A percentile compares a stretch with the other conserved stretches of the same genome.
Conservation (phyloP, 805 yeast species). For the Zygoascus tannicola region DNA sequence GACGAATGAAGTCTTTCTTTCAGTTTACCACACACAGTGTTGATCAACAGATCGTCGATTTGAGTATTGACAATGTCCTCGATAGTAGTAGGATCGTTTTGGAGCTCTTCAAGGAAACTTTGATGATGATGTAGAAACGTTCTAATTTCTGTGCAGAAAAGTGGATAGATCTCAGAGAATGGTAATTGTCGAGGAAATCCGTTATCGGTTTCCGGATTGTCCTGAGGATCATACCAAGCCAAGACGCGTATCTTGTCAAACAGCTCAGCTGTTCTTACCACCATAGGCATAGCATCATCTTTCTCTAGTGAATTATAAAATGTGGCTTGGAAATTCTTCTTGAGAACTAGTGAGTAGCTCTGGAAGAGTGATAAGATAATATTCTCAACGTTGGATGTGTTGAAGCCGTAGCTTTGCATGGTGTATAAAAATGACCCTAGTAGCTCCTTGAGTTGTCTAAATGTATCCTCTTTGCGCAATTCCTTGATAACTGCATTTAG, state of each 20-base stretch:
- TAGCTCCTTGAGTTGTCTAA: conserved; percentile 48
- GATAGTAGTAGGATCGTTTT: conserved; percentile 50
- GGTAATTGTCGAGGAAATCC: conserved; percentile 62
- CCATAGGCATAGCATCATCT: conserved; percentile 86
- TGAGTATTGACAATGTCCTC: conserved; percentile 50
- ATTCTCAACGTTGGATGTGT: conserved; percentile 50
- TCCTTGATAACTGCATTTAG: conserved; percentile 31
- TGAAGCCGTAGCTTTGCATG: conserved; percentile 62
- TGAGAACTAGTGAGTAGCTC: conserved; percentile 48
- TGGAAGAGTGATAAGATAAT: conserved; percentile 50
- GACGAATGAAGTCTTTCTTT: conserved; percentile 53
- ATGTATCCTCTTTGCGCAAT: conserved; percentile 21
- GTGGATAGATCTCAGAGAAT: conserved; percentile 80
- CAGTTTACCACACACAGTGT: conserved; percentile 57
- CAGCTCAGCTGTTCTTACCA: conserved; percentile 47
- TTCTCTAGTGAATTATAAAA: conserved; percentile 56
- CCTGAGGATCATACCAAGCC: conserved; percentile 63
- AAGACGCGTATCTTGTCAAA: conserved; percentile 55
- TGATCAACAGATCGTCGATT: conserved; percentile 60
- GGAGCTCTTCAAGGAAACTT: conserved; percentile 55
- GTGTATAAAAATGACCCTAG: conserved; percentile 67
- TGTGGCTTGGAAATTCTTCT: conserved; percentile 46
- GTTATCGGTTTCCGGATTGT: conserved; percentile 33
- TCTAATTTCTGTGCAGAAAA: conserved; percentile 69
- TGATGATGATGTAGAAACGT: conserved; percentile 54